phyloP scores from a whole-genome alignment of 768 basidiomycete genomes.

The Neoboletus subvelutipes region DNA sequence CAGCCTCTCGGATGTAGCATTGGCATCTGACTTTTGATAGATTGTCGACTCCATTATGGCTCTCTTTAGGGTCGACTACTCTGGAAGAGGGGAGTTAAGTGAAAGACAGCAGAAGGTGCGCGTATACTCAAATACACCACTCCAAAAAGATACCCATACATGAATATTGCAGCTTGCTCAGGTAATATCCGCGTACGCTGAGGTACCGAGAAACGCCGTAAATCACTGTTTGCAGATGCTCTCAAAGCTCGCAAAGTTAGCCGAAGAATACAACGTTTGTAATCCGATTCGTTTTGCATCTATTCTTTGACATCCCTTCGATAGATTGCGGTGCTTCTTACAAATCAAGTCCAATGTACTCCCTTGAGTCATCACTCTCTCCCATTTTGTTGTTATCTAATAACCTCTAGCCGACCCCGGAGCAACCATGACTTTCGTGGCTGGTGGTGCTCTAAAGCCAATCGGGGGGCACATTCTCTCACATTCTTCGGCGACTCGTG shows the following conservation, averaged over 20 bases:
- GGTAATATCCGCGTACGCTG: conserved; percentile 38
- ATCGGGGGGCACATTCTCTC: conserved; percentile 89
- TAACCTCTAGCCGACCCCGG: conserved; percentile 78
- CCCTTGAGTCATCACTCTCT: conserved; percentile 1
- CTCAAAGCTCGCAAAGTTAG: conserved; percentile 84
- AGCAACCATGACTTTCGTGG: conserved; percentile 93
- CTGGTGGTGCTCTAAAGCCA: conserved; percentile 88
- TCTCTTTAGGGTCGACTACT: conserved; percentile 90
- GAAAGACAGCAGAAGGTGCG: conserved; percentile 88
- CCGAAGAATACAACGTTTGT: conserved; percentile 85
- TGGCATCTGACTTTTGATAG: conserved; percentile 38
- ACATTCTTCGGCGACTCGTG: conserved; percentile 81
- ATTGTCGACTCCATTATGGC: conserved; percentile 98
- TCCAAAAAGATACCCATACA: conserved; percentile 12
- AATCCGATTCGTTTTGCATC: not conserved
- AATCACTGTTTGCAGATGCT: conserved; percentile 64
- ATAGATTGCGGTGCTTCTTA: conserved; percentile 82
- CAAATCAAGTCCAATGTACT: conserved; percentile 89
- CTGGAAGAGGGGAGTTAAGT: conserved; percentile 90
- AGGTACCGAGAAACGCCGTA: not conserved
- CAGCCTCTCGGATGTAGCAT: not conserved
- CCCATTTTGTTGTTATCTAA: conserved; percentile 4
- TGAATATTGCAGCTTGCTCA: conserved; percentile 68
- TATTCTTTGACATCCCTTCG: conserved; percentile 5
- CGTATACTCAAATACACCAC: not conserved